A percentile compares a stretch with the other conserved stretches of the same genome.
These are phyloP conservation scores for Kalmanozyma brasiliensis DNA, from an alignment of 1,284 basidiomycete species.

Conservation along the genomic window DNA sequence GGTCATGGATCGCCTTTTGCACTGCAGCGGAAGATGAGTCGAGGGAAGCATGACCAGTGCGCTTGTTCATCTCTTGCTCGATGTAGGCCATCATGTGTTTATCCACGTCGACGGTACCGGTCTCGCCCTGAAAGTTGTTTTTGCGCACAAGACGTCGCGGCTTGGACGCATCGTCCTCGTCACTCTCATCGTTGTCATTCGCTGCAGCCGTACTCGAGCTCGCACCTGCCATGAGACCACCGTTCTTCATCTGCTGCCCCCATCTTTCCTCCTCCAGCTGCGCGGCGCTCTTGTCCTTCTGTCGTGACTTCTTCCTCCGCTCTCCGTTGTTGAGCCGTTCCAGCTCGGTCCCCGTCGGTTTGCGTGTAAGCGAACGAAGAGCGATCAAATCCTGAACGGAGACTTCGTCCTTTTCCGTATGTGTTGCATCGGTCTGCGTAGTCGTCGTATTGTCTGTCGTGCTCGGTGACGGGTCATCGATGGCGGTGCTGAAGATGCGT, in stretches of 20 bases:
- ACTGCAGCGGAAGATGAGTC: neutral
- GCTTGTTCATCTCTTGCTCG: slow-evolving; percentile 87
- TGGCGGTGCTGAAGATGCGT: slow-evolving; percentile 10
- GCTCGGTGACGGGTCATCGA: neutral
- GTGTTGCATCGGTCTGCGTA: neutral
- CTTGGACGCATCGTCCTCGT: slow-evolving; percentile 40
- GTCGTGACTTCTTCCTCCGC: slow-evolving; percentile 76
- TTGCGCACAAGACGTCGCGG: slow-evolving; percentile 74
- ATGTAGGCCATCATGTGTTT: slow-evolving; percentile 99
- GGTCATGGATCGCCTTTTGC: slow-evolving; percentile 70
- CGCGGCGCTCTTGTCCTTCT: slow-evolving; percentile 48
- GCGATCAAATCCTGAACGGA: slow-evolving; percentile 83
- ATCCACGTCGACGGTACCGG: slow-evolving; percentile 92
- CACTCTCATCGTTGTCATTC: slow-evolving; percentile 11
- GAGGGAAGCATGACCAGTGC: slow-evolving; percentile 51
- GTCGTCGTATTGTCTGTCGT: neutral
- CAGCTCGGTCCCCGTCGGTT: slow-evolving; percentile 85
- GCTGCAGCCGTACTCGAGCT: neutral
- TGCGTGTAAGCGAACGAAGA: slow-evolving; percentile 77
- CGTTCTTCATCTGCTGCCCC: slow-evolving; percentile 44
- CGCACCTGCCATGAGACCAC: slow-evolving; percentile 23
- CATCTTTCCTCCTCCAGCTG: slow-evolving; percentile 31
- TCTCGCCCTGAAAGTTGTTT: slow-evolving; percentile 97
- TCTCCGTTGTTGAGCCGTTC: slow-evolving; percentile 86
- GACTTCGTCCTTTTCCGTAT: neutral